Evolutionary conservation across 495 filamentous ascomycete species (phyloP).

Genomic region (Talaromyces liani): DNA sequence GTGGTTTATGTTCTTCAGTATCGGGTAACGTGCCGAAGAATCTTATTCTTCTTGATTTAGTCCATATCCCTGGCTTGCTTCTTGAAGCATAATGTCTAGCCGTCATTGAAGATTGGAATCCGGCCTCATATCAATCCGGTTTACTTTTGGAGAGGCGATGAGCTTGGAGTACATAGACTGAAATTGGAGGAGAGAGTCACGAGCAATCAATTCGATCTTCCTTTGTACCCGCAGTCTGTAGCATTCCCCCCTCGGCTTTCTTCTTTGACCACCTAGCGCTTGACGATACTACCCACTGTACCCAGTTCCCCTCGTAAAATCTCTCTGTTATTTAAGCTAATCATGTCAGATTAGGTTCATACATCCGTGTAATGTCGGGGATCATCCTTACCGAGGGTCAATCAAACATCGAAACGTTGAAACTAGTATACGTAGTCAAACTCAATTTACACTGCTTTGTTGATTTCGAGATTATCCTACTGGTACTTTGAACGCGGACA

Average conservation of each 20-base stretch:
- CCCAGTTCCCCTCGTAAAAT: background rate
- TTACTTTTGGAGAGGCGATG: too few species aligned
- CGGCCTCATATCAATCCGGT: background rate
- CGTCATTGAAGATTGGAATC: background rate
- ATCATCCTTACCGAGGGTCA: background rate
- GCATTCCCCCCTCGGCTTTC: background rate
- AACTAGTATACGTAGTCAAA: background rate
- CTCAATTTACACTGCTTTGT: background rate
- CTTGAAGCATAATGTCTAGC: too few species aligned
- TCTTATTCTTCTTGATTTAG: background rate
- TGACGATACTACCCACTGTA: too few species aligned
- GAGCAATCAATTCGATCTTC: too few species aligned
- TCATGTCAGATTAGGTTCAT: background rate
- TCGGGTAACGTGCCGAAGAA: background rate
- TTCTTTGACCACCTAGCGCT: too few species aligned
- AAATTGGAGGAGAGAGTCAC: too few species aligned
- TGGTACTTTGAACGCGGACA: too few species aligned
- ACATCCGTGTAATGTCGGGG: background rate
- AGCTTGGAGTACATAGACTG: too few species aligned
- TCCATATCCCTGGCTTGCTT: background rate
- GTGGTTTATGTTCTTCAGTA: background rate
- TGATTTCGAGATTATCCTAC: background rate
- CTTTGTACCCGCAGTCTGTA: background rate
- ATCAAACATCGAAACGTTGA: background rate
- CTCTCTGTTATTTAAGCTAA: background rate